Conservation (phyloP, 2,329 filamentous ascomycete genomes). For the Trichoderma afroharzianum region DNA sequence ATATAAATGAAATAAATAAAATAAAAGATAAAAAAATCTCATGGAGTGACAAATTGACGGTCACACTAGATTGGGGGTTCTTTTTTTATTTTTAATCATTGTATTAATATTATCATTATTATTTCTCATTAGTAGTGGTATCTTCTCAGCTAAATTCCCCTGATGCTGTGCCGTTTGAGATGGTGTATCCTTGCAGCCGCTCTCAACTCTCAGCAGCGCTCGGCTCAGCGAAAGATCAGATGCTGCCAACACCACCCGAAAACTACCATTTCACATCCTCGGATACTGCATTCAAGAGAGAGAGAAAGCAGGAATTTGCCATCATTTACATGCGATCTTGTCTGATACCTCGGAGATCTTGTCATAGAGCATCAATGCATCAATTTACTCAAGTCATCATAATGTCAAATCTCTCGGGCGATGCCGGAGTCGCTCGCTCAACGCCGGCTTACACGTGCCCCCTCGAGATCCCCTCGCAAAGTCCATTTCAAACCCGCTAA, state of each 20-base stretch:
- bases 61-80: not conserved
- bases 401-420: not conserved
- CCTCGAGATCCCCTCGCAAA: not conserved
- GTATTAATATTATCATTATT: not conserved
- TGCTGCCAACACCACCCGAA: not conserved
- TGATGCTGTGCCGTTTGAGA: slow-evolving; percentile 8
- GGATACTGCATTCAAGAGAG: not conserved
- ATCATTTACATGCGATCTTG: not conserved
- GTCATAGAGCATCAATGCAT: not conserved
- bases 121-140: not conserved
- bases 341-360: not conserved
- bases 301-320: not conserved
- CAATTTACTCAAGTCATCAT: not conserved
- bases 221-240: not conserved
- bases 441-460: not conserved
- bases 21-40: not conserved
- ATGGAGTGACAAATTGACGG: not conserved
- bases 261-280: not conserved
- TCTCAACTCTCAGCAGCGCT: not conserved
- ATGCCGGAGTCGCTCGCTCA: not conserved
- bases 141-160: not conserved
- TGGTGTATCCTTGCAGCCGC: slow-evolving; percentile 11
- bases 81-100: not conserved
- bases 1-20: not conserved
- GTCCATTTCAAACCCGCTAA: not conserved